Percentiles rank a stretch among this genome's conserved stretches.
phyloP scores from a whole-genome alignment of 768 basidiomycete genomes.

The Amanita polypyramis region DNA sequence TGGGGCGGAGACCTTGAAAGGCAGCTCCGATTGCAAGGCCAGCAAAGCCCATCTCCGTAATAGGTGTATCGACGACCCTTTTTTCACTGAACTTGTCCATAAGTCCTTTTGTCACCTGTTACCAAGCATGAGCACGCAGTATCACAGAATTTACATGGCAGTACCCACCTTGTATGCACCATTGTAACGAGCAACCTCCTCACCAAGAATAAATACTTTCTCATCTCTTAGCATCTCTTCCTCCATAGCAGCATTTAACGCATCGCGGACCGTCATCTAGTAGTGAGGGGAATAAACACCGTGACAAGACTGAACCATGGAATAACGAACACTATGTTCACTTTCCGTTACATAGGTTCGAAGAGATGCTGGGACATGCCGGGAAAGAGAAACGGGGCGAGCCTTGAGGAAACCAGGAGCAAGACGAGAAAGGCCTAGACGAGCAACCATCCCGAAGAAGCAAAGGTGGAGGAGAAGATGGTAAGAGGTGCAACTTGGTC shows the following conservation, averaged over 20 bases:
- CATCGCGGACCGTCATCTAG: slow-evolving; percentile 97
- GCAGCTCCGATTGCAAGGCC: slow-evolving; percentile 94
- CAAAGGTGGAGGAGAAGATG: slow-evolving; percentile 14
- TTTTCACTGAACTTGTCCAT: slow-evolving; percentile 99
- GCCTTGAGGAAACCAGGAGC: slow-evolving; percentile 46
- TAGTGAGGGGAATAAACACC: neutral
- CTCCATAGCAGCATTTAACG: slow-evolving; percentile 96
- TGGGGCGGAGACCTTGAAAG: slow-evolving; percentile 86
- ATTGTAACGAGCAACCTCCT: slow-evolving; percentile 98
- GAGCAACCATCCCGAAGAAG: slow-evolving; percentile 63
- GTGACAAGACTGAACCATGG: neutral
- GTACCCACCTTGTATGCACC: slow-evolving; percentile 82
- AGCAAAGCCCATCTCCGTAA: slow-evolving; percentile 98
- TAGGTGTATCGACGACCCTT: slow-evolving; percentile 94
- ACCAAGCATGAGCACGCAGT: slow-evolving; percentile 10
- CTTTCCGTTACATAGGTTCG: slow-evolving; percentile 56
- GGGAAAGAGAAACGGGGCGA: slow-evolving; percentile 31
- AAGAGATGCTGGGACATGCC: slow-evolving; percentile 29
- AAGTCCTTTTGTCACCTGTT: slow-evolving; percentile 92
- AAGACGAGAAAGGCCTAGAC: slow-evolving; percentile 54
- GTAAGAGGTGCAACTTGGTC: slow-evolving; percentile 7
- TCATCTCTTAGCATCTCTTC: slow-evolving; percentile 98
- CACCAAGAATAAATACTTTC: slow-evolving; percentile 89
- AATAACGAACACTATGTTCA: slow-evolving; percentile 29
- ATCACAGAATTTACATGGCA: slow-evolving; percentile 1